These are phyloP conservation scores for Scutellaria minor DNA, from an alignment of 257 asterid species.

Conservation along the genomic window DNA sequence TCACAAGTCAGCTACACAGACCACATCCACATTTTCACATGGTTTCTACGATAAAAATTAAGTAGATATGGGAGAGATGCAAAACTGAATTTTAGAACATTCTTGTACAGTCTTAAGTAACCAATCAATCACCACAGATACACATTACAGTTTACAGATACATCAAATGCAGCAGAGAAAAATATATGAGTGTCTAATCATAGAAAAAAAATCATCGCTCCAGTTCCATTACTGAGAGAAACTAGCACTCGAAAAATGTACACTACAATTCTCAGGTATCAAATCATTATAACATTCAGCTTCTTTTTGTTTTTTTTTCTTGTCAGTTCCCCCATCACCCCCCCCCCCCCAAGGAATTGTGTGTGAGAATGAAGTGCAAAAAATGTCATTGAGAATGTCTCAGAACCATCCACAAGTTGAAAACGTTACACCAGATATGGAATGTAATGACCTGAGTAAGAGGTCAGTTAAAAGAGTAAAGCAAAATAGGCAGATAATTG, in stretches of 20 bases:
- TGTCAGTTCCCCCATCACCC: no score
- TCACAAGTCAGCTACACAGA: conserved; percentile 10
- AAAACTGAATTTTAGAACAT: conserved; percentile 15
- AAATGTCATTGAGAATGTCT: conserved; percentile 2
- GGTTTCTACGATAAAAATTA: neutral
- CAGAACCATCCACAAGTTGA: conserved; percentile 17
- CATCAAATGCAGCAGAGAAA: conserved; percentile 2
- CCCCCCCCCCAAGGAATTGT: no score
- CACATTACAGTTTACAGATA: neutral
- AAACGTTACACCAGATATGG: neutral
- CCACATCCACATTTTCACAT: neutral
- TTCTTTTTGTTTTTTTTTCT: neutral
- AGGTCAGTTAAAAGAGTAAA: conserved; percentile 4
- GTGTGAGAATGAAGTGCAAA: conserved; percentile 11
- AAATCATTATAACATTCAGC: neutral
- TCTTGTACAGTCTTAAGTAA: conserved; percentile 7
- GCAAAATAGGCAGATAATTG: conserved; percentile 22
- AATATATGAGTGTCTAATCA: neutral
- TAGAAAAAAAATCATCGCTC: conserved; percentile 10
- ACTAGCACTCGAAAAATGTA: conserved; percentile 1
- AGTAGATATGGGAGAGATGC: conserved; percentile 7
- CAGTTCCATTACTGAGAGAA: neutral
- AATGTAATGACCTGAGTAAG: conserved; percentile 8
- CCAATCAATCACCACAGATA: conserved; percentile 10
- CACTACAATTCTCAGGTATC: conserved; percentile 3